Base-by-base conservation (phyloP, 768 basidiomycete genomes). In the Pulveroboletus sp. region DNA sequence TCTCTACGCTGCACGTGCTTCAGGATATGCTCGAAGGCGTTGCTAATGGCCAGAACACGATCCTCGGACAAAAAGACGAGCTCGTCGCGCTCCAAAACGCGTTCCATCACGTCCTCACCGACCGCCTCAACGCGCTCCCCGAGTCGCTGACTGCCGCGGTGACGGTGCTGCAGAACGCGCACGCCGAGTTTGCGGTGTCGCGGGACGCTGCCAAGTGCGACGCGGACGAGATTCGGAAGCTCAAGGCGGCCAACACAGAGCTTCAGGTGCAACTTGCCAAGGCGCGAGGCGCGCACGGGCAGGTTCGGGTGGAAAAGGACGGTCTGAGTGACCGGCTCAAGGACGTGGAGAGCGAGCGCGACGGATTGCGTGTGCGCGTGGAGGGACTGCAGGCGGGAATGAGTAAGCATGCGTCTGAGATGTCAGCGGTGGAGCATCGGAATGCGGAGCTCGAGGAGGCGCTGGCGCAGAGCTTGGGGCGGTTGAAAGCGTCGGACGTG, bases 291-390 rank as follows among this genome's bases (percentile, higher is more conserved):
- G 81, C 82, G 13, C 83, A 89, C 57, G 87, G 88, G 1, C 84
- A 87, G 61, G 77, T 86, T 6, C 81, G 86, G 14, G 87, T 87
- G 13, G 89, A 93, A 72, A 93, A 90, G 68, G 89, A 91, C 42
- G 70, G 79, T 31, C 63, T 89, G 39, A 68, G 60, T 19, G 86
- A 89, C 54, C 85, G 86, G 54, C 68, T 88, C 26, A 69, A 64
- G 20, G 71, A 71, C 20, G 72, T 73, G 1, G 89, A 91, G 63
- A 71, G 64, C 24, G 88, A 91, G 45, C 80, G 86, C 19, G 85
- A 91, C 19, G 68, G 69, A 5, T 63, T 88, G 37, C 77, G 77
- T 35, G 55, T 61, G 3, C 80, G 84, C 53, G 62, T 82, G 17
- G 81, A 82, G 51, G 80, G 80, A 47, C 44, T 80, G 34, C 78